Percentiles rank a stretch among this genome's conserved stretches.
These are phyloP conservation scores for Aspergillus jensenii DNA, from an alignment of 2,329 filamentous ascomycete species.

Conservation along the genomic window DNA sequence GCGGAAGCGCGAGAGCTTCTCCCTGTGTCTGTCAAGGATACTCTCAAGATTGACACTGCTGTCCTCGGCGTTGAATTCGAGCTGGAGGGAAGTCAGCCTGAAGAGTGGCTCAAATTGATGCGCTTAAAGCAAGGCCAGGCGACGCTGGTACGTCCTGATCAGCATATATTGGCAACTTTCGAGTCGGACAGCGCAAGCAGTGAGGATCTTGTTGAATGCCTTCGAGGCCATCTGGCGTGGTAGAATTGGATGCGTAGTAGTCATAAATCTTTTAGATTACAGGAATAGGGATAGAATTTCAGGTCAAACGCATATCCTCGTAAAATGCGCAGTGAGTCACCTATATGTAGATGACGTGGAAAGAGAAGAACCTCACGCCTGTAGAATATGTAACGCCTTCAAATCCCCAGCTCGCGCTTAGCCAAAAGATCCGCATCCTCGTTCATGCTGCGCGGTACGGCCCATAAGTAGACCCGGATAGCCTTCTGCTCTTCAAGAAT, in stretches of 20 bases:
- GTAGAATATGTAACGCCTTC: neutral
- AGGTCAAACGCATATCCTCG: too few relatives aligned
- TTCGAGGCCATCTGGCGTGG: neutral
- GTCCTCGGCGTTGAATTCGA: conserved; percentile 24
- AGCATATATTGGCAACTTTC: conserved; percentile 34
- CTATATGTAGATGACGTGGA: too few relatives aligned
- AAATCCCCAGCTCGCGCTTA: neutral
- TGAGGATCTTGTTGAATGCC: neutral
- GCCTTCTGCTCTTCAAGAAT: neutral
- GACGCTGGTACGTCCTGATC: conserved; percentile 40
- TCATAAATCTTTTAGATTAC: too few relatives aligned
- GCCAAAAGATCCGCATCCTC: neutral
- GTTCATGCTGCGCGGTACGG: neutral
- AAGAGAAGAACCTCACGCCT: too few relatives aligned
- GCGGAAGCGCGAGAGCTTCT: neutral
- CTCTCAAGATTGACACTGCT: neutral
- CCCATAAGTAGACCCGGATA: neutral
- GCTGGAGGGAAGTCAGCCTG: conserved; percentile 3
- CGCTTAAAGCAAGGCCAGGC: conserved; percentile 25
- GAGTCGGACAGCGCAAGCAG: neutral
- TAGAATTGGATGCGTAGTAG: neutral
- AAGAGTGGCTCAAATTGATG: conserved; percentile 21
- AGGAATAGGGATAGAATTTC: too few relatives aligned
- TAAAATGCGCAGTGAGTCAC: too few relatives aligned
- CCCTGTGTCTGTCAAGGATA: too few relatives aligned